These are phyloP conservation scores for Flaveria floridana DNA, from an alignment of 140 eudicot species.

Conservation along the genomic window DNA sequence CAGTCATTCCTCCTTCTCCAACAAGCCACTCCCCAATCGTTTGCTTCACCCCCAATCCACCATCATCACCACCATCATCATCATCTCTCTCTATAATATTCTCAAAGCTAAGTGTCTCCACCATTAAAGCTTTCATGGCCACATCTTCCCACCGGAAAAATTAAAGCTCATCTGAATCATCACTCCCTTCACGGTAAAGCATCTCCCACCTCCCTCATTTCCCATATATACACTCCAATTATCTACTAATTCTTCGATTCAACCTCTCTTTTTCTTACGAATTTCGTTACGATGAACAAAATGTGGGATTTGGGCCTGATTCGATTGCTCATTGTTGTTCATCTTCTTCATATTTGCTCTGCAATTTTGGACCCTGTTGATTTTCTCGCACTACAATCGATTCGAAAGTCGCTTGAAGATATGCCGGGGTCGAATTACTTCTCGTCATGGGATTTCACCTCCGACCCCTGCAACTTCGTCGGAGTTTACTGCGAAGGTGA, in stretches of 20 bases:
- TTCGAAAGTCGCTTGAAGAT: conserved; percentile 60
- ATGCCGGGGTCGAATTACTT: conserved; percentile 80
- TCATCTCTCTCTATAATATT: background rate
- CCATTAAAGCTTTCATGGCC: conserved; percentile 50
- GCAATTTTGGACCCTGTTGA: conserved; percentile 72
- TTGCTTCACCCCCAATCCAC: conserved; percentile 47
- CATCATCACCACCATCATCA: conserved; percentile 19
- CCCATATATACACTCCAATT: background rate
- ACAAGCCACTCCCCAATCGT: conserved; percentile 27
- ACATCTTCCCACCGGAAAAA: conserved; percentile 38
- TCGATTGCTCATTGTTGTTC: background rate
- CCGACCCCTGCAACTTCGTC: conserved; percentile 86
- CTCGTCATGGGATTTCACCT: conserved; percentile 89
- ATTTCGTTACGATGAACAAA: conserved; percentile 7
- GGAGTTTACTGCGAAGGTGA: conserved; percentile 72
- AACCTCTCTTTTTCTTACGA: background rate
- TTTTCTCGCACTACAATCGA: conserved; percentile 73
- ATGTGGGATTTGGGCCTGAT: background rate
- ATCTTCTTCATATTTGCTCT: background rate
- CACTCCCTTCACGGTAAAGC: conserved; percentile 44
- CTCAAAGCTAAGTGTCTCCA: conserved; percentile 29
- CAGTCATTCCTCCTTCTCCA: conserved; percentile 38
- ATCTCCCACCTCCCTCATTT: conserved; percentile 22
- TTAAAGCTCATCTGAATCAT: conserved; percentile 20
- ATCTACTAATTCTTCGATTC: background rate